These are phyloP conservation scores for Neostapfia colusana DNA, from an alignment of 176 grass and related monocot species.

Conservation along the genomic window DNA sequence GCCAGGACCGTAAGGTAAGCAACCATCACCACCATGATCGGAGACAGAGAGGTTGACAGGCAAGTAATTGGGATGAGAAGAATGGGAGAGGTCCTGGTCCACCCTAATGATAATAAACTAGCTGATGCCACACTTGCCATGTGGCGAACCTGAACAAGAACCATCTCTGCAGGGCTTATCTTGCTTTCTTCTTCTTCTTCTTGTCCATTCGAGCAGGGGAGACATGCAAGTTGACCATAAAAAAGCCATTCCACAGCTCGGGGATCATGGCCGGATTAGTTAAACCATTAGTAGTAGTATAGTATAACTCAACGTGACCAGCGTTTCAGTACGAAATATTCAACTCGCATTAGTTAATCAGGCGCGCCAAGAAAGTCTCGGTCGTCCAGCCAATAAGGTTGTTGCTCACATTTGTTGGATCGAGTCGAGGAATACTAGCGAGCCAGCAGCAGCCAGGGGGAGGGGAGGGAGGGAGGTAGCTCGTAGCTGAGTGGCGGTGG, in stretches of 20 bases:
- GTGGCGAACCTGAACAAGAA: neutral
- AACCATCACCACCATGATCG: no score
- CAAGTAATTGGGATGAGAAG: neutral
- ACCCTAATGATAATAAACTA: neutral
- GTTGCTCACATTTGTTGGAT: no score
- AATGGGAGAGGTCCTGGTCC: neutral
- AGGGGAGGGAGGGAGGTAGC: no score
- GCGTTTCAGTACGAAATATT: neutral
- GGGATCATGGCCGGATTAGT: neutral
- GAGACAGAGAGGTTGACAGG: neutral
- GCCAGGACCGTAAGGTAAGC: no score
- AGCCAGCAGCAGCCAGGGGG: no score
- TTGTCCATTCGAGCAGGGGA: neutral
- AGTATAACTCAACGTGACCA: neutral
- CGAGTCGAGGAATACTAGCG: no score
- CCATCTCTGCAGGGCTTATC: neutral
- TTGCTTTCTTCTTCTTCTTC: neutral
- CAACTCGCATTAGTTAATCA: neutral
- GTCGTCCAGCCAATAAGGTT: neutral
- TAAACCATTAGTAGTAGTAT: neutral
- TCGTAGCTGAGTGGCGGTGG: no score
- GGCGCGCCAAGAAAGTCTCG: neutral
- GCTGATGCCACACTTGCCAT: neutral
- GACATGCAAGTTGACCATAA: neutral
- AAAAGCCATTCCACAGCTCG: neutral